Conservation (phyloP, 768 basidiomycete genomes). For the Naganishia randhawae region DNA sequence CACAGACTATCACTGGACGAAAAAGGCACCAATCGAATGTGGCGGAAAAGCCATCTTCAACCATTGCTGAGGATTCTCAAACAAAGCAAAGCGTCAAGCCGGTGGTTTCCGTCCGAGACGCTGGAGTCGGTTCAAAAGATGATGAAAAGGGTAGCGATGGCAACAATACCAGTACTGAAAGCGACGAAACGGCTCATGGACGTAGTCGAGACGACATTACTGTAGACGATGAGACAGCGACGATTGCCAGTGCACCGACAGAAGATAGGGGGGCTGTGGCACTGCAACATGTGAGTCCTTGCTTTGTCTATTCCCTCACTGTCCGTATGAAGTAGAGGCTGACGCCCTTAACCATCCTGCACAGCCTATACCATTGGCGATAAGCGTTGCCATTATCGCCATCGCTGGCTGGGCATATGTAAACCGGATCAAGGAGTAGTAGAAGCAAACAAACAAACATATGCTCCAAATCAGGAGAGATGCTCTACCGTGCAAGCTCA, state of each 20-base stretch:
- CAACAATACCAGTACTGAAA: constrained; percentile 28
- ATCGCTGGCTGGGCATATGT: constrained; percentile 29
- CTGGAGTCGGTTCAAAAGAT: neutral
- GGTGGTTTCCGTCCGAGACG: neutral
- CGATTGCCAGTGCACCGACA: neutral
- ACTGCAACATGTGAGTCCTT: neutral
- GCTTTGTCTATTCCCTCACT: neutral
- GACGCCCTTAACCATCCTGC: neutral
- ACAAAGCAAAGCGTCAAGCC: neutral
- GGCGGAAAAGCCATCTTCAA: neutral
- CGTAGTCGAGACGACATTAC: constrained; percentile 10
- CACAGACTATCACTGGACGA: constrained; percentile 25
- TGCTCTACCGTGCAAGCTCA: neutral
- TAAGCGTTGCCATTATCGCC: constrained; percentile 23
- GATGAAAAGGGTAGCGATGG: constrained; percentile 21
- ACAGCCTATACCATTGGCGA: constrained; percentile 27
- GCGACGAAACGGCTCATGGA: constrained; percentile 32
- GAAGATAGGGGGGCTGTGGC: neutral
- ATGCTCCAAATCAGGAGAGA: neutral
- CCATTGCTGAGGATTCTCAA: neutral
- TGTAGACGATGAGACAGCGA: constrained; percentile 12
- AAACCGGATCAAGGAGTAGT: constrained; percentile 24
- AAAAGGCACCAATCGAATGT: constrained; percentile 17
- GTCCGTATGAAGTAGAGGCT: neutral
- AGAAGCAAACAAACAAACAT: neutral